Evolutionary conservation across 331 rosid genomes (phyloP), one percentile per base, ranked within the genome.

Genomic region (Spiraea crenata): DNA sequence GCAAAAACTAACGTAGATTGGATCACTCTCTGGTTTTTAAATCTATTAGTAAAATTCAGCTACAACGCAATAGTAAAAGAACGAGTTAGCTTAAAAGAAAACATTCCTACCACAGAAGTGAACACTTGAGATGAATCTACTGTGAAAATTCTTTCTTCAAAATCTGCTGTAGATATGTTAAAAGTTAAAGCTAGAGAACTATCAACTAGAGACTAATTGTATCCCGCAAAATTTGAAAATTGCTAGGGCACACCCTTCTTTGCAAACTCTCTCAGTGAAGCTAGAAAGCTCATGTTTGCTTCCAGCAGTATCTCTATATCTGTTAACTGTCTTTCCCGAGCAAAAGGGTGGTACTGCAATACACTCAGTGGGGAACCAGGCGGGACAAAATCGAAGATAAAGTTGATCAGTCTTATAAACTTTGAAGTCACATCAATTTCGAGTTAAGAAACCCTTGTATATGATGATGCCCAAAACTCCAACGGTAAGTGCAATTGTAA

Each of bases 401-500:
- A 6, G 17, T 31, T 17, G 5, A 67, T 51, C 8, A 35, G 57
- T 42, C 67, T 16, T 15, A 52, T 71, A 10, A 45, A 6, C 12
- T 52, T 55, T 41, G 57, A 59, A 56, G 35, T 6, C 46, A n/a
- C 69, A 79, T 89, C 89, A 87, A 46, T 77, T 83, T 55, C 87
- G 76, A 40, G 71, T 72, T 47, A 67, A 72, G 58, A 90, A 74
- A 16, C 90, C 81, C 85, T 79, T 93, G 69, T 81, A 59, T 78
- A 91, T 70, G 82, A 88, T 67, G 68, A 91, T 71, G 74, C 99
- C 98, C 50, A 91, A 14, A 69, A 92, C 82, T 44, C 96, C 96
- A 63, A 84, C 78, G 10, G 91, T 86, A 11, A 89, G 81, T n/a
- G 85, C 79, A 37, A 73, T 42, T 77, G 85, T 58, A 58, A 85